A percentile compares a stretch with the other conserved stretches of the same genome.
phyloP scores from a whole-genome alignment of 345 rosid genomes.

The Gossypium ekmanianum region DNA sequence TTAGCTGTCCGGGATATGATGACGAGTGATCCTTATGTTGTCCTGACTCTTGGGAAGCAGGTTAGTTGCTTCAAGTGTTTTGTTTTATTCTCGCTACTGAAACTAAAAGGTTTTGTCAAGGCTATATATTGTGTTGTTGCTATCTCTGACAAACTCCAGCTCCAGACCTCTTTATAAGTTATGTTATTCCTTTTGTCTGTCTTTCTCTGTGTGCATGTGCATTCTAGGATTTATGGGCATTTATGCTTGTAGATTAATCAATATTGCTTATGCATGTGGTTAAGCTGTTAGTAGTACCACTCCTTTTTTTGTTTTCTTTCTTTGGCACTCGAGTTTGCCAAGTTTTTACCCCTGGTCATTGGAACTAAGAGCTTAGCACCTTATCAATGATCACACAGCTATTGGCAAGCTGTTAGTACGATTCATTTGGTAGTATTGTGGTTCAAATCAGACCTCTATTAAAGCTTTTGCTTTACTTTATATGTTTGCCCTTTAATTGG shows the following conservation, averaged over 20 bases:
- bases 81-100: background rate
- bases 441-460: background rate
- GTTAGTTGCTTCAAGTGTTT: background rate
- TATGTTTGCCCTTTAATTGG: background rate
- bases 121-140: constrained; percentile 5
- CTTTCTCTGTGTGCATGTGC: background rate
- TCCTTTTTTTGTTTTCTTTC: background rate
- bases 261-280: background rate
- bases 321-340: background rate
- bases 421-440: background rate
- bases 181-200: background rate
- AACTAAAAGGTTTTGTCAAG: background rate
- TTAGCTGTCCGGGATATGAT: constrained; percentile 89
- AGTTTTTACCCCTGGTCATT: background rate
- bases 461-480: background rate
- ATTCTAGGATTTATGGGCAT: background rate
- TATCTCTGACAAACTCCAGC: background rate
- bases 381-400: background rate
- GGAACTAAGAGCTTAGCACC: background rate
- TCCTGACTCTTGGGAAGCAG: constrained; percentile 42
- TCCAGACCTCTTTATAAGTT: background rate
- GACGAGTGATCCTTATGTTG: constrained; percentile 94
- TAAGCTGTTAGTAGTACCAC: background rate
- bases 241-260: background rate
- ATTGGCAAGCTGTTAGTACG: background rate